phyloP scores from a whole-genome alignment of 1,284 basidiomycete genomes.

The Cutaneotrichosporon sp. region DNA sequence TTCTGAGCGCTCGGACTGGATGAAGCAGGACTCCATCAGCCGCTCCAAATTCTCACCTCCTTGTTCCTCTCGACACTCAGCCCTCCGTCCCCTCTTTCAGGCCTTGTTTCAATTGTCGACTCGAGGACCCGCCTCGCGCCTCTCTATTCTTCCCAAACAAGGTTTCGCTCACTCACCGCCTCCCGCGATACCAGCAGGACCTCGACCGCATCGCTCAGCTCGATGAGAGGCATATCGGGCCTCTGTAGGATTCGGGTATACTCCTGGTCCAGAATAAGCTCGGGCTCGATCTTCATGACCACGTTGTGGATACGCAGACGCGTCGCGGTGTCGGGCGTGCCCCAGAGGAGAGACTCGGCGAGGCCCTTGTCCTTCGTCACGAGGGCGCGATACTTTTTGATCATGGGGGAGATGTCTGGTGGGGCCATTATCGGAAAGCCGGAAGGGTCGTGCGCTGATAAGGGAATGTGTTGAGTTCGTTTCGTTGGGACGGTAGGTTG shows the following conservation, averaged over 20 bases:
- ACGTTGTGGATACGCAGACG: neutral
- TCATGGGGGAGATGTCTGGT: neutral
- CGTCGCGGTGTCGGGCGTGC: neutral
- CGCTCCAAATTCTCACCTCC: too few relatives aligned
- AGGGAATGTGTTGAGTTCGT: neutral
- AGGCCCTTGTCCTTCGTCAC: neutral
- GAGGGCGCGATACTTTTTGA: slow-evolving; percentile 1
- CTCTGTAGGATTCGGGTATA: neutral
- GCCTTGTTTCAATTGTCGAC: too few relatives aligned
- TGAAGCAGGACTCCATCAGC: too few relatives aligned
- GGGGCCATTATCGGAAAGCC: too few relatives aligned
- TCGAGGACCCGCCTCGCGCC: too few relatives aligned
- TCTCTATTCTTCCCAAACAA: neutral
- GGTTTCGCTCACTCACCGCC: neutral
- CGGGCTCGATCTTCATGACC: neutral
- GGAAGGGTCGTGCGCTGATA: too few relatives aligned
- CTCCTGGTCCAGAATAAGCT: neutral
- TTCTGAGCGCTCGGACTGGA: too few relatives aligned
- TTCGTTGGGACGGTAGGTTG: too few relatives aligned
- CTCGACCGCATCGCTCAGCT: neutral
- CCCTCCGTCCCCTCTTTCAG: too few relatives aligned
- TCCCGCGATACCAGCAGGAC: neutral
- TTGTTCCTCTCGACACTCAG: too few relatives aligned
- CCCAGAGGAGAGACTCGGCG: neutral
- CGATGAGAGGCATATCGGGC: neutral